Base-by-base conservation (phyloP, 208 protist genomes). In the Wallacemonas collosoma region DNA sequence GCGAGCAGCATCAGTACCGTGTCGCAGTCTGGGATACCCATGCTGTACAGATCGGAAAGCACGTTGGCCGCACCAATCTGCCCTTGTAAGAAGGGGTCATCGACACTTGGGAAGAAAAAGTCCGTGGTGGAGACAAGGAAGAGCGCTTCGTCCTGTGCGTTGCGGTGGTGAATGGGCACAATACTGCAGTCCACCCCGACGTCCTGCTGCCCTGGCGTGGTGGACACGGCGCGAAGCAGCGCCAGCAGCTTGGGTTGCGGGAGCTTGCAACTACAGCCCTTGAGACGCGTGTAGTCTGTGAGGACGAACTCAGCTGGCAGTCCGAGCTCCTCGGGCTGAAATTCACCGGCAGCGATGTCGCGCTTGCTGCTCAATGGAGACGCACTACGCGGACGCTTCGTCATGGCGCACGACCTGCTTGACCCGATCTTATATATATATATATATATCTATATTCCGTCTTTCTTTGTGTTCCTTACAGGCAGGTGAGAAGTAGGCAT, bases 21-120 rank as follows among this genome's bases (percentile, higher is more conserved):
- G 74, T 98, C 97, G 73, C 93, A 97, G 11, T 98, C 84, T 14
- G 76, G 51, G 48, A 98, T 93, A 65, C 98, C 98, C 90, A 99
- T 97, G 58, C 93, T 95, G 80, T 99, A 99, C 35, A 99, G 72
- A 77, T 99, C 98, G 36, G 93, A 98, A n/a, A 99, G 77, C 50
- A 99, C 97, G 76, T 99, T 99, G 9, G 97, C 97, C 56, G 93
- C 96, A 7, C 93, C 97, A 68, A 99, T 98, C 65, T 95, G 85
- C 7, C 97, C 97, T 70, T 98, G 94, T 26, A 97, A 55, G 62
- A 95, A 99, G 15, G 98, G 97, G 68, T 99, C 97, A 35, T 98
- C 97, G 9, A 99, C 94, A 68, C 97, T 91, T 26, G 98, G 98
- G 73, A 97, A 98, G 77, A 99, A 99, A 75, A 98, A 99, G 83